Conservation (phyloP, 176 grass and related monocot species). For the Musa itinerans region DNA sequence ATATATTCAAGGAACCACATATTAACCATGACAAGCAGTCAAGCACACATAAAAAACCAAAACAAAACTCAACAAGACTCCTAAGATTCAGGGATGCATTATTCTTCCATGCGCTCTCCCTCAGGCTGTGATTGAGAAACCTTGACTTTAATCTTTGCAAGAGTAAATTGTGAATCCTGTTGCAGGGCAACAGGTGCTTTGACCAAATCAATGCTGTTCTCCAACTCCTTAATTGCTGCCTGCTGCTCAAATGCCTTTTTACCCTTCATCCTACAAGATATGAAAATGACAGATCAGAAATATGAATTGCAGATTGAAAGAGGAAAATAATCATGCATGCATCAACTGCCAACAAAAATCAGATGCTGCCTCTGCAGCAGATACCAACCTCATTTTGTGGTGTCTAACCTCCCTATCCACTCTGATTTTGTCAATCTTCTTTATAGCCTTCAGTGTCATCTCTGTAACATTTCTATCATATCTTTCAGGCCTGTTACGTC, state of each 20-base stretch:
- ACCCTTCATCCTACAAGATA: constrained; percentile 37
- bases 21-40: no score
- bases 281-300: not conserved
- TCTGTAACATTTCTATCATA: constrained; percentile 64
- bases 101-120: constrained; percentile 56
- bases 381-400: constrained; percentile 8
- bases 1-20: no score
- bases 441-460: constrained; percentile 61
- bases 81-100: constrained; percentile 2
- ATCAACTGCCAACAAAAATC: no score
- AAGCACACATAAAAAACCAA: not conserved
- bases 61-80: not conserved
- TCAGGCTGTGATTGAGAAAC: constrained; percentile 41
- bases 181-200: constrained; percentile 29
- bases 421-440: constrained; percentile 58
- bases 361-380: no score
- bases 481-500: constrained; percentile 78
- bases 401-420: constrained; percentile 47
- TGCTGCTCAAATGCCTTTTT: constrained; percentile 30
- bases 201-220: constrained; percentile 48
- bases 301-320: not conserved
- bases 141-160: constrained; percentile 40
- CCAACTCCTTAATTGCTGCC: constrained; percentile 47
- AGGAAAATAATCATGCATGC: not conserved
- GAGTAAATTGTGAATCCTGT: constrained; percentile 18